These are phyloP conservation scores for Cyberlindnera misumaiensis DNA, from an alignment of 805 yeast species.

Conservation along the genomic window DNA sequence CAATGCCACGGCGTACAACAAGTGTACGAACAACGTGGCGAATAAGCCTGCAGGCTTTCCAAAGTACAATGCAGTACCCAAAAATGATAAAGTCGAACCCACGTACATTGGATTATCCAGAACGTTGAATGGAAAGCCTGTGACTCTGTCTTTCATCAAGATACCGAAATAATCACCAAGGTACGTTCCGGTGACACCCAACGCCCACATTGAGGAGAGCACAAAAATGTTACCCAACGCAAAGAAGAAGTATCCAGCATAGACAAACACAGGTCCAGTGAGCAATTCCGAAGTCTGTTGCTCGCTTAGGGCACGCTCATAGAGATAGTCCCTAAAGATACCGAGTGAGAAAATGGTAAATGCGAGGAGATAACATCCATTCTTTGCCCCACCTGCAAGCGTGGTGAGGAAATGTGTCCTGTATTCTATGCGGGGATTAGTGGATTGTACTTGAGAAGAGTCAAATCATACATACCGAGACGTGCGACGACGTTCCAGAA, in stretches of 20 bases:
- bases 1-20: conserved; percentile 81
- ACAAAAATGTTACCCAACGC: conserved; percentile 76
- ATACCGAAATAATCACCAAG: conserved; percentile 97
- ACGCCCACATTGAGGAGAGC: conserved; percentile 76
- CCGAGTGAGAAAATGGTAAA: conserved; percentile 80
- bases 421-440: conserved; percentile 43
- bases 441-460: not conserved
- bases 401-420: conserved; percentile 71
- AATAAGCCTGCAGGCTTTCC: conserved; percentile 87
- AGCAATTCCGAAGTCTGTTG: conserved; percentile 65
- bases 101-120: conserved; percentile 95
- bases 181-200: conserved; percentile 95
- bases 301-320: conserved; percentile 59
- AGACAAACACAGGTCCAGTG: conserved; percentile 33
- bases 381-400: conserved; percentile 55
- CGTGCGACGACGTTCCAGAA: conserved; percentile 96
- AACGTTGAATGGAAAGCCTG: conserved; percentile 88
- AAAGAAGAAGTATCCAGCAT: conserved; percentile 50
- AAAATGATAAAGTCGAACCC: conserved; percentile 83
- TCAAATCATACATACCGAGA: conserved; percentile 28
- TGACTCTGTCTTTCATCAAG: conserved; percentile 82
- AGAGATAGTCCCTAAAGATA: conserved; percentile 67
- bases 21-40: conserved; percentile 63
- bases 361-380: conserved; percentile 85
- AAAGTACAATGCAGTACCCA: conserved; percentile 83